These are phyloP conservation scores for Triglochin maritima DNA, from an alignment of 106 monocot species.

Conservation along the genomic window DNA sequence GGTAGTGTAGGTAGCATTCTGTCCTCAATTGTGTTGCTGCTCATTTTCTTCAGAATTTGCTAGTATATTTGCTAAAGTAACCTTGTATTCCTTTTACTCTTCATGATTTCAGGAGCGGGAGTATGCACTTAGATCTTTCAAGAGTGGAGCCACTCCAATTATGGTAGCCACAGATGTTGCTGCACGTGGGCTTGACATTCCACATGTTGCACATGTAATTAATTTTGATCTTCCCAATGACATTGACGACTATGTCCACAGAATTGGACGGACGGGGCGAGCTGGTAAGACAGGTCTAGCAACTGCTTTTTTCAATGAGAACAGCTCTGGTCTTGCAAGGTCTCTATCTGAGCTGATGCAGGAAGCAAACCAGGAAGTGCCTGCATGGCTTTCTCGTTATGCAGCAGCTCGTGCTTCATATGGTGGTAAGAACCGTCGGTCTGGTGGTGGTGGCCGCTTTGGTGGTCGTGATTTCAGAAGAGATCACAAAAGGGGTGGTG, in stretches of 20 bases:
- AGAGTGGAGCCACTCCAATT: constrained; percentile 65
- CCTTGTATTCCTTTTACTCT: background rate
- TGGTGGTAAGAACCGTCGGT: constrained; percentile 37
- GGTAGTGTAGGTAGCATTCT: too few species aligned
- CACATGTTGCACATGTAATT: constrained; percentile 74
- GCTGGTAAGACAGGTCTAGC: constrained; percentile 75
- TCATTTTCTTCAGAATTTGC: too few species aligned
- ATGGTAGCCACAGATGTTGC: constrained; percentile 93
- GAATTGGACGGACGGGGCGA: constrained; percentile 81
- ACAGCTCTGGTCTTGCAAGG: constrained; percentile 42
- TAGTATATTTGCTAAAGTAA: too few species aligned
- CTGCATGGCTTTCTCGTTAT: constrained; percentile 51
- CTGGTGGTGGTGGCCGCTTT: constrained; percentile 45
- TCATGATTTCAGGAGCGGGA: constrained; percentile 51
- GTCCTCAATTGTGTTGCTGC: too few species aligned
- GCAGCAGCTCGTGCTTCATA: constrained; percentile 38
- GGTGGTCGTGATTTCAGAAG: constrained; percentile 70
- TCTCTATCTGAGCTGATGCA: constrained; percentile 66
- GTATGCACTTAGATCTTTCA: constrained; percentile 65
- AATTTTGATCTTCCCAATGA: constrained; percentile 91
- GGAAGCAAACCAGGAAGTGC: constrained; percentile 78
- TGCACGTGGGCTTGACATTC: constrained; percentile 86
- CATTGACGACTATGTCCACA: constrained; percentile 84
- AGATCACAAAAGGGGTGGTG: constrained; percentile 22
- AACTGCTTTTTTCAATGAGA: constrained; percentile 86